These are phyloP conservation scores for Crithidia acanthocephali DNA, from an alignment of 208 protist species.

Conservation along the genomic window DNA sequence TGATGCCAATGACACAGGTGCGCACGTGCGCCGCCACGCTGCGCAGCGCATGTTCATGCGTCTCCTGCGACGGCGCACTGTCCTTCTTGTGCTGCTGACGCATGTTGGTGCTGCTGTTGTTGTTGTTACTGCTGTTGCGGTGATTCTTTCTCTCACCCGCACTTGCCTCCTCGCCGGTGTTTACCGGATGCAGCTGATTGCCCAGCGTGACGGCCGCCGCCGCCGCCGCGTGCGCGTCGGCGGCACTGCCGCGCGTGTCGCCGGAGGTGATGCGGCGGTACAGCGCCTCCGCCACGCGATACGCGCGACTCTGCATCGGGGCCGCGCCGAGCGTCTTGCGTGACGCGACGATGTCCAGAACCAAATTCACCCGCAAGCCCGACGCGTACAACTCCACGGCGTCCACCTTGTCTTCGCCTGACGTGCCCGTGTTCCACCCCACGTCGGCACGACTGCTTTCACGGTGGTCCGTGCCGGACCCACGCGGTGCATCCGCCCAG, in stretches of 20 bases:
- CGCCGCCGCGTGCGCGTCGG: not conserved
- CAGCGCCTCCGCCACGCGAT: slow-evolving; percentile 56
- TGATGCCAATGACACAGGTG: slow-evolving; percentile 54
- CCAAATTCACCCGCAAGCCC: slow-evolving; percentile 30
- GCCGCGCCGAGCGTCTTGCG: slow-evolving; percentile 66
- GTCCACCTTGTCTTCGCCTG: too few species aligned
- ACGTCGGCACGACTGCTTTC: too few species aligned
- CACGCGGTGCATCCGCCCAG: too few species aligned
- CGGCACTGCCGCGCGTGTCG: not conserved
- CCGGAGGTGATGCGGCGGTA: slow-evolving; percentile 37
- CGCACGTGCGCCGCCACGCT: slow-evolving; percentile 21
- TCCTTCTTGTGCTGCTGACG: not conserved
- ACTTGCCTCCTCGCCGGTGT: too few species aligned
- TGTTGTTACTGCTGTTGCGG: not conserved
- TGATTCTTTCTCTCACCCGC: not conserved
- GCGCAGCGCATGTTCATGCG: not conserved
- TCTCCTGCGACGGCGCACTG: not conserved
- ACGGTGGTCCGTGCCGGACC: too few species aligned
- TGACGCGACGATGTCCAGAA: slow-evolving; percentile 78
- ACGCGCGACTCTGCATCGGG: slow-evolving; percentile 57
- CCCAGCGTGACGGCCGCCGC: not conserved
- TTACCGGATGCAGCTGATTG: not conserved
- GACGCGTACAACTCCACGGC: slow-evolving; percentile 8
- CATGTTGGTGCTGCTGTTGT: not conserved
- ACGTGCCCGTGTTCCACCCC: too few species aligned